phyloP scores from a whole-genome alignment of 805 yeast genomes.

The Metschnikowia chrysomelidarum region DNA sequence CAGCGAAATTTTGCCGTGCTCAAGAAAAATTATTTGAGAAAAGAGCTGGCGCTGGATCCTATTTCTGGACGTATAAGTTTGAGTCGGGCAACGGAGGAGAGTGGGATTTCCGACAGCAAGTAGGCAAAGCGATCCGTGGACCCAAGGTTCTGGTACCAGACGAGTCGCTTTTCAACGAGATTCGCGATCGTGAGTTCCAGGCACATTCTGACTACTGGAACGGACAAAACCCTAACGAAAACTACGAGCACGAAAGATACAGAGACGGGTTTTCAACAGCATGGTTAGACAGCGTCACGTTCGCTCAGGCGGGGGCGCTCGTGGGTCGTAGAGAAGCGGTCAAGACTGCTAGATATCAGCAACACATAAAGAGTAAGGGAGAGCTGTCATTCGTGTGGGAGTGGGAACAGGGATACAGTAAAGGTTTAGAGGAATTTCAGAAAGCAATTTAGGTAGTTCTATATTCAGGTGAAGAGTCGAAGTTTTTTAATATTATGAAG shows the following conservation, averaged over 20 bases:
- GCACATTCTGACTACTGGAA: slow-evolving; percentile 72
- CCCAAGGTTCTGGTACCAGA: slow-evolving; percentile 35
- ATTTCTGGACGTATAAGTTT: slow-evolving; percentile 90
- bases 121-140: slow-evolving; percentile 37
- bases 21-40: slow-evolving; percentile 48
- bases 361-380: slow-evolving; percentile 61
- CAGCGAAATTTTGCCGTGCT: slow-evolving; percentile 57
- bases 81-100: slow-evolving; percentile 91
- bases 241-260: slow-evolving; percentile 78
- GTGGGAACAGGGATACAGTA: slow-evolving; percentile 82
- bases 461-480: too few species aligned
- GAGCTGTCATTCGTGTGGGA: slow-evolving; percentile 69
- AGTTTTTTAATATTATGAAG: too few species aligned
- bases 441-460: slow-evolving; percentile 1
- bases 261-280: slow-evolving; percentile 76
- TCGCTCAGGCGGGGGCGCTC: slow-evolving; percentile 64
- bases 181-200: slow-evolving; percentile 33
- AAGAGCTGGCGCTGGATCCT: slow-evolving; percentile 67
- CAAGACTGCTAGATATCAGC: slow-evolving; percentile 52
- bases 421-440: slow-evolving; percentile 50
- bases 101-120: slow-evolving; percentile 89
- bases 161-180: slow-evolving; percentile 40
- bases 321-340: slow-evolving; percentile 68
- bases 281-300: slow-evolving; percentile 69
- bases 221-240: slow-evolving; percentile 49